Evolutionary conservation across 2,329 filamentous ascomycete genomes (phyloP), one percentile per base, ranked within the genome.

Genomic region (Fusarium pininemorale): DNA sequence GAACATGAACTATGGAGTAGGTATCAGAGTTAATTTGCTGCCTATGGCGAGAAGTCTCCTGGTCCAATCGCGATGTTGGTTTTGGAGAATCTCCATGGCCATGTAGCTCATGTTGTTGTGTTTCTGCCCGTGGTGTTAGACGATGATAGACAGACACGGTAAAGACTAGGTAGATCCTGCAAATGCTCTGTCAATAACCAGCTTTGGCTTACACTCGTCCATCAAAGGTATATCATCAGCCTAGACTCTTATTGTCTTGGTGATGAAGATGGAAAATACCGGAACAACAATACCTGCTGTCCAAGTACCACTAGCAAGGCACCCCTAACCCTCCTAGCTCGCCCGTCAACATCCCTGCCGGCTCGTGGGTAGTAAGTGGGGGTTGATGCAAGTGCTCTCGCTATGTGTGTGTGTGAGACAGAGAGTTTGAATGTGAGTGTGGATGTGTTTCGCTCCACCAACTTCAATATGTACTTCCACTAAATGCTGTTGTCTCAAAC

Each of bases 371-470:
- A 66, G 48, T 55, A 58, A 67, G 77, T 78, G 77, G 77, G 77
- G 77, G 77, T 76, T 69, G 69, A 78, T 78, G 77, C 77, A 62
- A 77, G 77, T 78, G 77, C 75, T 54, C 51, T 54, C 35, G 35
- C 18, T 16, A 12, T 54, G 51, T 38, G 32, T 32, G 51, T 28
- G 50, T 38, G 28, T 32, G 47, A 16, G 47, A n/a, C 15, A 32
- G 22, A n/a, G 47, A 50, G 47, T 32, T 32, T 32, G 35, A 54
- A 22, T 24, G 13, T 76, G 67, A 60, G 47, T 56, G 42, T 56
- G 58, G 63, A 60, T 68, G 65, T 63, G 66, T 66, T 66, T 44
- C 57, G 32, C 64, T 72, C 73, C 75, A 64, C 67, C 63, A 47
- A 44, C 28, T 30, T 39, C 50, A 50, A 20, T 35, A 35, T 35